phyloP scores from a whole-genome alignment of 139 green algal genomes.

The Pycnococcus provasolii region DNA sequence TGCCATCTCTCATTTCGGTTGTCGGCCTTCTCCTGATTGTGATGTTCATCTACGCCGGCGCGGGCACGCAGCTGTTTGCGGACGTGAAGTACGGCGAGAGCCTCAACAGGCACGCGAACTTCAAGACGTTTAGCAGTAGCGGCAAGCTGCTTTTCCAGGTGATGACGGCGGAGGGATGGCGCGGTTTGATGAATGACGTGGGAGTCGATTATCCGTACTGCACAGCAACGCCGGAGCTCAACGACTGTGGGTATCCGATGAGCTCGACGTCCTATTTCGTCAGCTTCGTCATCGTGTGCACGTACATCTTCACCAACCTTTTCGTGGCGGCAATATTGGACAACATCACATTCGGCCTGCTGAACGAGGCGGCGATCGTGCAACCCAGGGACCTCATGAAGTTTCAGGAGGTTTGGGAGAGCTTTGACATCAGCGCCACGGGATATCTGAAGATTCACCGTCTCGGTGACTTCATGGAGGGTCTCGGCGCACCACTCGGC shows the following conservation, averaged over 20 bases:
- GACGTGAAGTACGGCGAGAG: not conserved
- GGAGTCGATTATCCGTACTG: not conserved
- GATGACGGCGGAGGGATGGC: conserved; percentile 50
- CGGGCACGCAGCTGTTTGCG: conserved; percentile 34
- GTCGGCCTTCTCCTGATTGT: conserved; percentile 29
- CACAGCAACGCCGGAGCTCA: not conserved
- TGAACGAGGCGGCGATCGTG: conserved; percentile 9
- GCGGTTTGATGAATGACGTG: conserved; percentile 52
- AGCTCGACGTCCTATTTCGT: conserved; percentile 6
- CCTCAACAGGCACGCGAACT: conserved; percentile 47
- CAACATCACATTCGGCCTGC: conserved; percentile 7
- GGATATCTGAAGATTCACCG: conserved; percentile 9
- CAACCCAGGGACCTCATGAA: conserved; percentile 4
- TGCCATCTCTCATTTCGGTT: conserved; percentile 35
- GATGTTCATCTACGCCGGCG: conserved; percentile 32
- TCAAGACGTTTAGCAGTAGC: conserved; percentile 40
- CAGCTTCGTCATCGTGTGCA: conserved; percentile 16
- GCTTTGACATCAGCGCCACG: conserved; percentile 20
- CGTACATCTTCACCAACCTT: conserved; percentile 42
- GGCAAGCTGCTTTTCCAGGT: conserved; percentile 54
- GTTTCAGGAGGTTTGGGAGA: conserved; percentile 13
- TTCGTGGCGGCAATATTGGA: conserved; percentile 24
- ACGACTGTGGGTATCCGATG: conserved; percentile 12
- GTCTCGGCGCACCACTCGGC: conserved; percentile 1
- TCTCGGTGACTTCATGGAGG: conserved; percentile 1